phyloP scores from a whole-genome alignment of 345 rosid genomes.

The Eucalyptus erythrocorys region DNA sequence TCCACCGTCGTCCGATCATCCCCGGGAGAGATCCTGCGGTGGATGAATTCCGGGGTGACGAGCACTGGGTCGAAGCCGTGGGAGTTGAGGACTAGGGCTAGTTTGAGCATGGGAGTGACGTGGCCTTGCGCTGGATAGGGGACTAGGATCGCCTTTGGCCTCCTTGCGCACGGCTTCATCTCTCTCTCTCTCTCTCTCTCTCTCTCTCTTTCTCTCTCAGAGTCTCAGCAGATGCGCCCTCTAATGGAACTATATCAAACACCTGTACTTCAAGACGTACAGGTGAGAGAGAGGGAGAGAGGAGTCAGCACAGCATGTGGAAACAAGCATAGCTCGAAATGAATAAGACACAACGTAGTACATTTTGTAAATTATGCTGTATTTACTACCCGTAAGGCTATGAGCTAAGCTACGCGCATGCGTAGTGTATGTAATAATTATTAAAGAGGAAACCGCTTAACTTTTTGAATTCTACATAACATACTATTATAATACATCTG shows the following conservation, averaged over 20 bases:
- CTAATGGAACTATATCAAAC: too few relatives aligned
- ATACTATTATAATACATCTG: neutral
- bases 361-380: neutral
- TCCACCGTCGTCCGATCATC: neutral
- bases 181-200: neutral
- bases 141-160: constrained; percentile 33
- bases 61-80: constrained; percentile 38
- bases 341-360: neutral
- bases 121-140: constrained; percentile 89
- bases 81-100: constrained; percentile 25
- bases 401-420: neutral
- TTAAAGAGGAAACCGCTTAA: neutral
- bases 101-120: constrained; percentile 59
- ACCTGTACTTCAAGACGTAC: too few relatives aligned
- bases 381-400: neutral
- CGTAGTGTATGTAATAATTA: neutral
- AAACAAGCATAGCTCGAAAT: neutral
- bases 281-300: neutral
- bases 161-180: neutral
- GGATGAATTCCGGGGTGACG: constrained; percentile 46
- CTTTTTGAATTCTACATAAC: neutral
- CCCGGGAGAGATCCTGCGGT: constrained; percentile 12
- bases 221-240: neutral
- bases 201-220: neutral
- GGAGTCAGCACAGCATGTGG: neutral